These are phyloP conservation scores for Hansenula anomala DNA, from an alignment of 1,139 yeast species.

Conservation along the genomic window DNA sequence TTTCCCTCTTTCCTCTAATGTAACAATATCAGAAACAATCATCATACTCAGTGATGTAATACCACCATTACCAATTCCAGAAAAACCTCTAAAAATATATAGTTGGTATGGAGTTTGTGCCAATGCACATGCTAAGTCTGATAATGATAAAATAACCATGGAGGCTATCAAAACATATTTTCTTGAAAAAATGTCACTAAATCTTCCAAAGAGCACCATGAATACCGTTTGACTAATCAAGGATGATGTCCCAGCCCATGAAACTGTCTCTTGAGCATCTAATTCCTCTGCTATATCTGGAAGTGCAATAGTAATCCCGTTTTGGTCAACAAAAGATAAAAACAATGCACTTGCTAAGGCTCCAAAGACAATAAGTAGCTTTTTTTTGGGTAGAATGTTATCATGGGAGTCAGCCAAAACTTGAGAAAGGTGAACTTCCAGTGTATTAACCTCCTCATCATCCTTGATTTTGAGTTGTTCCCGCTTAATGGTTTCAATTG, in stretches of 20 bases:
- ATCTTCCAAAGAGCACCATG: conserved; percentile 32
- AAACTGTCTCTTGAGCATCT: conserved; percentile 31
- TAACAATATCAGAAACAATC: conserved; percentile 33
- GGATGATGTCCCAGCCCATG: conserved; percentile 43
- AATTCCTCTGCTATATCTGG: conserved; percentile 35
- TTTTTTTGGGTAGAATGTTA: conserved; percentile 5
- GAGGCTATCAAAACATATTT: conserved; percentile 27
- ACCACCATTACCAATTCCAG: conserved; percentile 38
- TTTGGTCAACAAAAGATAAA: conserved; percentile 15
- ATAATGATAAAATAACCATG: conserved; percentile 30
- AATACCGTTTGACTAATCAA: conserved; percentile 39
- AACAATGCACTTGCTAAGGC: conserved; percentile 4
- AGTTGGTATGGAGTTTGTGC: conserved; percentile 28
- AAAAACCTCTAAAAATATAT: conserved; percentile 31
- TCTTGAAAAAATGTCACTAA: conserved; percentile 38
- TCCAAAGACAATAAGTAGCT: conserved; percentile 4
- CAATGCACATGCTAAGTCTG: conserved; percentile 27
- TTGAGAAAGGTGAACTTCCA: not conserved
- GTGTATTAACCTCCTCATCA: no score
- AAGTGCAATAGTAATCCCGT: conserved; percentile 38
- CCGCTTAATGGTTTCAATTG: no score
- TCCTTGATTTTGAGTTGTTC: no score
- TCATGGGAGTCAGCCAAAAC: conserved; percentile 6
- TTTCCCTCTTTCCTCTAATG: conserved; percentile 32
- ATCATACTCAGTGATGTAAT: conserved; percentile 31